phyloP scores from a whole-genome alignment of 441 rosid genomes.

The Syzygium syzygioides region DNA sequence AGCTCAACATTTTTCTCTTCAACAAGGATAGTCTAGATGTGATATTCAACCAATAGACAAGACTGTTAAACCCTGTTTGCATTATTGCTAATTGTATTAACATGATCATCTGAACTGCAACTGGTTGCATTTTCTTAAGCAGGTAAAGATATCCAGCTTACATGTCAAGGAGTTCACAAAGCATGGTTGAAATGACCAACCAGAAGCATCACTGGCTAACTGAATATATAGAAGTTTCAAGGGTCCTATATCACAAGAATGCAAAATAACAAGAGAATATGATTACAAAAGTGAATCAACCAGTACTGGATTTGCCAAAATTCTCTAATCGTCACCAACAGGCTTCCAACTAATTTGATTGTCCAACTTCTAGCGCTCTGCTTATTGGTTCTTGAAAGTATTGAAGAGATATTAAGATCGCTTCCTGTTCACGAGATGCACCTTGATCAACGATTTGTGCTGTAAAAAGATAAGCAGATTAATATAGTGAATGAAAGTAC shows the following conservation, averaged over 20 bases:
- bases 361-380: constrained; percentile 39
- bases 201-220: not conserved
- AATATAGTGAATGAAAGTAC: constrained; percentile 23
- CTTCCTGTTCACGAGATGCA: constrained; percentile 55
- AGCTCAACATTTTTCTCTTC: not conserved
- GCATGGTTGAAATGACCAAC: not conserved
- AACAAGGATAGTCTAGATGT: not conserved
- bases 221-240: not conserved
- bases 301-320: not conserved
- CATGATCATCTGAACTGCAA: not conserved
- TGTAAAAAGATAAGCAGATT: not conserved
- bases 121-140: not conserved
- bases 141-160: not conserved
- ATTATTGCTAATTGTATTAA: not conserved
- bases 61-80: not conserved
- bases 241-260: not conserved
- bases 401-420: constrained; percentile 84
- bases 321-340: not conserved
- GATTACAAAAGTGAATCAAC: not conserved
- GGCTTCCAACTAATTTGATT: constrained; percentile 6
- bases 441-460: not conserved
- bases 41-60: not conserved
- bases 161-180: not conserved
- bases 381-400: constrained; percentile 85
- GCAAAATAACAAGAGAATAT: not conserved